Evolutionary conservation across 305 asterid species (phyloP).

Genomic region (Ajuga reptans): DNA sequence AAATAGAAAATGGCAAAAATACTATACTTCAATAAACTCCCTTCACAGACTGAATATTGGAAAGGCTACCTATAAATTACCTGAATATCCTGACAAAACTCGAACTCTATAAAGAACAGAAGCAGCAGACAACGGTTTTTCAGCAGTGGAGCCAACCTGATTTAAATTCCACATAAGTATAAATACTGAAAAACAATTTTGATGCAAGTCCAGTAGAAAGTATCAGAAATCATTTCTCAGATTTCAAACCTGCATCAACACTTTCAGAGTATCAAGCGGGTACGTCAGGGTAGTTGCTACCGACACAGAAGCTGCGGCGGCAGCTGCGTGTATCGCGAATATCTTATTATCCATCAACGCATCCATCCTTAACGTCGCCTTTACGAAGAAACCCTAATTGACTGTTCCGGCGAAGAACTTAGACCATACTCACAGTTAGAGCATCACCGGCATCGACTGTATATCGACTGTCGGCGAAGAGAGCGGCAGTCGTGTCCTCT

Average conservation of each 20-base stretch:
- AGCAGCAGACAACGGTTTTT: slow-evolving; percentile 36
- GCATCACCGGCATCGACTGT: not conserved
- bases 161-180: slow-evolving; percentile 17
- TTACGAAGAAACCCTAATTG: slow-evolving; percentile 7
- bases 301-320: slow-evolving; percentile 57
- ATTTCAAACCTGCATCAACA: slow-evolving; percentile 56
- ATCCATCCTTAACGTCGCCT: slow-evolving; percentile 63
- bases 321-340: slow-evolving; percentile 56
- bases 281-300: slow-evolving; percentile 49
- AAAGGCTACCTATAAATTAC: slow-evolving; percentile 28
- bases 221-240: slow-evolving; percentile 14
- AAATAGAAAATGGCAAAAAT: not conserved
- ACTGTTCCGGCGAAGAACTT: not conserved
- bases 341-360: slow-evolving; percentile 48
- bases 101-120: slow-evolving; percentile 55
- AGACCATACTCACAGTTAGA: no score
- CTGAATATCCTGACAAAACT: slow-evolving; percentile 67
- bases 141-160: slow-evolving; percentile 82
- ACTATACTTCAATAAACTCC: not conserved
- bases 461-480: not conserved
- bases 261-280: slow-evolving; percentile 86
- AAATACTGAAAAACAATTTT: slow-evolving; percentile 2
- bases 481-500: not conserved
- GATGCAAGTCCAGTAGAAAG: slow-evolving; percentile 6
- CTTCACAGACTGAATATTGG: not conserved